These are phyloP conservation scores for Dactylellina drechsleri DNA, from an alignment of 2,329 filamentous ascomycete genomes.

Conservation along the genomic window DNA sequence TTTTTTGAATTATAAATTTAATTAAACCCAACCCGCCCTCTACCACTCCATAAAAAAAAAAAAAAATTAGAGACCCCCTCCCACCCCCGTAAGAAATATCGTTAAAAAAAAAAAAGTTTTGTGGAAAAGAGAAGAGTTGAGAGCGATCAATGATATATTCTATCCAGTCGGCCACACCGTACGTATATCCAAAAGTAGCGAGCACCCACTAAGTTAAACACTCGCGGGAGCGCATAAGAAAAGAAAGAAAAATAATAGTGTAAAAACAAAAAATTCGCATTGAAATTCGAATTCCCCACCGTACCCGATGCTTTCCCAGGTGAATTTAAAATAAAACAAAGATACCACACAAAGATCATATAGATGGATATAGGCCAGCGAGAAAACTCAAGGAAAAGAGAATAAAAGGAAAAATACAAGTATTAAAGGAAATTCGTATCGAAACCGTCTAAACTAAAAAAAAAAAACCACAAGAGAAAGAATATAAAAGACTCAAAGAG, in stretches of 20 bases:
- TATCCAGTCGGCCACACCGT: background rate
- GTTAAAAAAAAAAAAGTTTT: constrained; percentile 2
- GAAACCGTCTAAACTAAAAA: constrained; percentile 34
- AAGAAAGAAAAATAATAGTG: background rate
- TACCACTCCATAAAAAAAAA: constrained; percentile 14
- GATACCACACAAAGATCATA: constrained; percentile 18
- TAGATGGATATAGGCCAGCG: background rate
- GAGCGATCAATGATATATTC: constrained; percentile 9
- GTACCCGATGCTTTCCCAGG: constrained; percentile 32
- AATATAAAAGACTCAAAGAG: constrained; percentile 12
- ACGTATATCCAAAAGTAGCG: no score
- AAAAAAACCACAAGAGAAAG: constrained; percentile 12
- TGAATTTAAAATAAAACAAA: constrained; percentile 5
- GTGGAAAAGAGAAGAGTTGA: constrained; percentile 10
- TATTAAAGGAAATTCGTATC: constrained; percentile 55
- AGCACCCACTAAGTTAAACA: no score
- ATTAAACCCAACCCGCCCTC: no score
- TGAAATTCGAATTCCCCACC: constrained; percentile 13
- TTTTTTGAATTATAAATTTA: no score
- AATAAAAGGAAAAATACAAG: background rate
- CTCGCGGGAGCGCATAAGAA: background rate
- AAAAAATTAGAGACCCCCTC: background rate
- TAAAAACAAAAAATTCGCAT: constrained; percentile 12
- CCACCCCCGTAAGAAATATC: background rate
- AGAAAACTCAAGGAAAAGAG: background rate